Evolutionary conservation across 495 filamentous ascomycete species (phyloP).

Genomic region (Pseudomonodictys pantanalensis): DNA sequence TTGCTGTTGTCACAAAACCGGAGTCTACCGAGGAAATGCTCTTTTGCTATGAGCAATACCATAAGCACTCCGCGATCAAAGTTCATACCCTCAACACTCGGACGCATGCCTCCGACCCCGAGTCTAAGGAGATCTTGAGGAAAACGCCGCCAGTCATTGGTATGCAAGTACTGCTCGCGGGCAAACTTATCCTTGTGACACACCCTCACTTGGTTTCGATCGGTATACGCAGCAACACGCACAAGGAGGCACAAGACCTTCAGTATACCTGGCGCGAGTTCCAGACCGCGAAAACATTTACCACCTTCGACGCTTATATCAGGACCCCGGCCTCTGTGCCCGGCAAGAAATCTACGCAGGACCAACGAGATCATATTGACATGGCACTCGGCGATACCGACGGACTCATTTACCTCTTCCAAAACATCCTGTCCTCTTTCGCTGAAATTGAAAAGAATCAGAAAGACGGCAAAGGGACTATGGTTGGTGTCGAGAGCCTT

Average conservation of each 20-base stretch:
- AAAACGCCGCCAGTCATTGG: slow-evolving; percentile 25
- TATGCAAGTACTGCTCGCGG: slow-evolving; percentile 43
- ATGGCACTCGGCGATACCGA: slow-evolving; percentile 69
- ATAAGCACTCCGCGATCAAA: slow-evolving; percentile 23
- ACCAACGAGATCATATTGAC: slow-evolving; percentile 51
- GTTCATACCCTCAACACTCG: slow-evolving; percentile 20
- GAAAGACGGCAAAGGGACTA: slow-evolving; percentile 13
- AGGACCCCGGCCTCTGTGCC: background rate
- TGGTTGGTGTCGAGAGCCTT: background rate
- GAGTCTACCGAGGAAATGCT: slow-evolving; percentile 22
- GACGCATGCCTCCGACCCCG: slow-evolving; percentile 17
- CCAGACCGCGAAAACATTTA: slow-evolving; percentile 52
- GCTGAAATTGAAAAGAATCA: slow-evolving; percentile 37
- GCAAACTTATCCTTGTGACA: slow-evolving; percentile 42
- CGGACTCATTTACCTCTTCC: slow-evolving; percentile 75
- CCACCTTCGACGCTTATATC: slow-evolving; percentile 56
- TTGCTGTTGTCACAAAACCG: slow-evolving; percentile 30
- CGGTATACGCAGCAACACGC: slow-evolving; percentile 22
- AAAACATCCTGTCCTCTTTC: slow-evolving; percentile 64
- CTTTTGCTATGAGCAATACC: slow-evolving; percentile 17
- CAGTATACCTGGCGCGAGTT: slow-evolving; percentile 55
- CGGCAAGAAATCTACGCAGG: slow-evolving; percentile 20
- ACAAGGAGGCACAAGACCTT: slow-evolving; percentile 33
- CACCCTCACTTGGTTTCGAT: slow-evolving; percentile 39
- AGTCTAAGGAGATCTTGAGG: slow-evolving; percentile 27